Evolutionary conservation across 1,139 yeast genomes (phyloP).

Genomic region (Ogataea hybrid): DNA sequence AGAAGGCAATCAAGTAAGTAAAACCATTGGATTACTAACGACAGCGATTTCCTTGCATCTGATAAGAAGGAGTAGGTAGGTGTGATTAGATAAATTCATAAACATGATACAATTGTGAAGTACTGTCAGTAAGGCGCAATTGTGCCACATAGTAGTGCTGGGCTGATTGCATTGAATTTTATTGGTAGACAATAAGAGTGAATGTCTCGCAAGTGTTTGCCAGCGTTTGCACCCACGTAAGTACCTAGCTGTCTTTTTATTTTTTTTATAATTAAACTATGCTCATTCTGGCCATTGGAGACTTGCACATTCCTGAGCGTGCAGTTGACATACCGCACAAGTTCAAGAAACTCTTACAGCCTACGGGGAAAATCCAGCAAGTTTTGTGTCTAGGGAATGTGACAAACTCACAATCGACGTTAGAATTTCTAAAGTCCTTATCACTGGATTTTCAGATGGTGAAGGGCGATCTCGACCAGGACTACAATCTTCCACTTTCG

Average conservation of each 20-base stretch:
- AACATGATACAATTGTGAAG: background rate
- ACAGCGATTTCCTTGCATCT: conserved; percentile 28
- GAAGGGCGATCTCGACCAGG: conserved; percentile 72
- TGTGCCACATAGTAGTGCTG: too few species aligned
- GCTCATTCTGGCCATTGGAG: conserved; percentile 90
- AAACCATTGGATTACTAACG: conserved; percentile 9
- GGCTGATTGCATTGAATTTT: too few species aligned
- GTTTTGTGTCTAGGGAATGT: conserved; percentile 86
- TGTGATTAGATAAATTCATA: background rate
- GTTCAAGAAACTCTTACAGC: conserved; percentile 66
- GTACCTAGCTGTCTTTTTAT: background rate
- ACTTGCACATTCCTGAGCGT: conserved; percentile 85
- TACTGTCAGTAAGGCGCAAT: too few species aligned
- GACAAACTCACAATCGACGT: conserved; percentile 63
- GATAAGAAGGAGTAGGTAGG: conserved; percentile 19
- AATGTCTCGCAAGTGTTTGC: too few species aligned
- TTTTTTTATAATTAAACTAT: conserved; percentile 34
- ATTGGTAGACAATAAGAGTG: too few species aligned
- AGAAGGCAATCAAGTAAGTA: conserved; percentile 57
- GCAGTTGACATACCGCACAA: conserved; percentile 58
- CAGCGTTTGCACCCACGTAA: background rate
- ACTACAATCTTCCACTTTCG: conserved; percentile 56
- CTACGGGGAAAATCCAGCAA: conserved; percentile 77
- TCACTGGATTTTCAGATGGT: conserved; percentile 76
- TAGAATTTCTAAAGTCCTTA: conserved; percentile 60